Conservation (phyloP, 2,329 filamentous ascomycete species). For the Apiospora hydei region DNA sequence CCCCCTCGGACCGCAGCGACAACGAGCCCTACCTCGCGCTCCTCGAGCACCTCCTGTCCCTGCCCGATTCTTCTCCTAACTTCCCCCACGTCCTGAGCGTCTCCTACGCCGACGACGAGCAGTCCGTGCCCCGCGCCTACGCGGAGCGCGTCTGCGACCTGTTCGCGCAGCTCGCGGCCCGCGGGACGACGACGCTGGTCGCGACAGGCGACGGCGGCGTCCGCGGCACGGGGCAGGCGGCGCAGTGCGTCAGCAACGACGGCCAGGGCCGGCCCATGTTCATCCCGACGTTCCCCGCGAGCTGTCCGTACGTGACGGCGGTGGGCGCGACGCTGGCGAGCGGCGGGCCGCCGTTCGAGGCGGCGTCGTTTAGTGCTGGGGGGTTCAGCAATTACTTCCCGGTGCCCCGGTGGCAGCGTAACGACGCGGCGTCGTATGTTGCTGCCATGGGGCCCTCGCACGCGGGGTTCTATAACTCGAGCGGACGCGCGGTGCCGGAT, state of each 20-base stretch:
- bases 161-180: conserved; percentile 68
- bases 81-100: conserved; percentile 68
- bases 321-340: conserved; percentile 35
- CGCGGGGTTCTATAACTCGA: conserved; percentile 32
- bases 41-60: conserved; percentile 62
- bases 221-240: conserved; percentile 49
- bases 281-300: conserved; percentile 57
- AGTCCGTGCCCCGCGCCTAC: conserved; percentile 65
- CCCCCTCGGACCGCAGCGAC: conserved; percentile 44
- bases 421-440: conserved; percentile 52
- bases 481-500: conserved; percentile 60
- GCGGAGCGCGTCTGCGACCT: conserved; percentile 64
- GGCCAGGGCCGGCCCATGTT: conserved; percentile 57
- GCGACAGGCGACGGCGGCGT: conserved; percentile 60
- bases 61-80: conserved; percentile 49
- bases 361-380: conserved; percentile 44
- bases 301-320: conserved; percentile 47
- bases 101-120: conserved; percentile 74
- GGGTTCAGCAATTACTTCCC: conserved; percentile 60
- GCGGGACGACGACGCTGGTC: conserved; percentile 69
- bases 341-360: conserved; percentile 35
- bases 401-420: conserved; percentile 53
- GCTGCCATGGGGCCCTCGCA: conserved; percentile 44
- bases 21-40: conserved; percentile 76
- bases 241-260: conserved; percentile 59